phyloP scores from a whole-genome alignment of 495 filamentous ascomycete genomes.

The Tuber microsphaerosporum region DNA sequence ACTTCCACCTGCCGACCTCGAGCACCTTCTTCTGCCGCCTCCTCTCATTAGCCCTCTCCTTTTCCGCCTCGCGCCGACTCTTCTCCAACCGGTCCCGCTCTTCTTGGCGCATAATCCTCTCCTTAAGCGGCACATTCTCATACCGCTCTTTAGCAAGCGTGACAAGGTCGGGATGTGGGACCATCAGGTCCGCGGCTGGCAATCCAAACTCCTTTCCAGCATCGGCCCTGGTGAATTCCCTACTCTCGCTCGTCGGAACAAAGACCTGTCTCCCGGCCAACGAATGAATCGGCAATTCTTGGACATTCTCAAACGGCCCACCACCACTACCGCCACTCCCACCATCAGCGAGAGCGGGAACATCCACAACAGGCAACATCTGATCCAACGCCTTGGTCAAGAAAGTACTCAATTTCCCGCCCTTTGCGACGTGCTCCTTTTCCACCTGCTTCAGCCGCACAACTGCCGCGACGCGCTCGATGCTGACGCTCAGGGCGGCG shows the following conservation, averaged over 20 bases:
- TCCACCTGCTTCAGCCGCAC: constrained; percentile 82
- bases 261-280: constrained; percentile 78
- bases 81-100: constrained; percentile 43
- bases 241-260: constrained; percentile 81
- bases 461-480: constrained; percentile 81
- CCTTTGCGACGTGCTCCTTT: constrained; percentile 56
- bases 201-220: constrained; percentile 82
- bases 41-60: constrained; percentile 45
- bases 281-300: constrained; percentile 79
- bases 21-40: constrained; percentile 45
- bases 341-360: constrained; percentile 32
- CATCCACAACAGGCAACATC: constrained; percentile 66
- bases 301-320: constrained; percentile 66
- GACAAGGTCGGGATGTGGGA: constrained; percentile 82
- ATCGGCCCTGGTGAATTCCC: constrained; percentile 78
- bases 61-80: constrained; percentile 39
- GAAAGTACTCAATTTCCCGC: constrained; percentile 65
- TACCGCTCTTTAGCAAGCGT: constrained; percentile 51
- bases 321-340: constrained; percentile 21
- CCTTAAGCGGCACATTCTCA: constrained; percentile 41
- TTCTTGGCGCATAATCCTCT: constrained; percentile 45
- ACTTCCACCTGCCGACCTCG: constrained; percentile 64
- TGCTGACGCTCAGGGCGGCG: constrained; percentile 67
- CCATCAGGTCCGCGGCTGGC: constrained; percentile 73
- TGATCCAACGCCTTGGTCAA: constrained; percentile 67